Evolutionary conservation across 768 basidiomycete species (phyloP), one percentile per base, ranked within the genome.

Genomic region (Tylopilus rubrobrunneus): DNA sequence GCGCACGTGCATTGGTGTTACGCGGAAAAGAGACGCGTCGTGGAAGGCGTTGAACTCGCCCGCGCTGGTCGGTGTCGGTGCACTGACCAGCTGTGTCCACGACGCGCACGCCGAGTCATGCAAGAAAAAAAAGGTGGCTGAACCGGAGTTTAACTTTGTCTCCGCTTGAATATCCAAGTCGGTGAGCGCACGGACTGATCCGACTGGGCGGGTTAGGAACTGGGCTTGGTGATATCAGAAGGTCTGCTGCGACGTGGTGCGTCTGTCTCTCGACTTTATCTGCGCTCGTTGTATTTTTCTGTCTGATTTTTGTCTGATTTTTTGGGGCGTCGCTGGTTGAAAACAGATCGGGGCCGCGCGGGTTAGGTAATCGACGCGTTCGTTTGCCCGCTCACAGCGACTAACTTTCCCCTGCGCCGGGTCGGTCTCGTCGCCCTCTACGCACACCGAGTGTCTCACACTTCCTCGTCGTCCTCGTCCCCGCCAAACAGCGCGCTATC

Each of bases 301-400:
- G 28, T 27, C 21, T 31, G 50, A 7, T 23, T 57, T 63, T 54
- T 5, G 19, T 34, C 4, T 1, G 9, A 43, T 54, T 57, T 56
- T 52, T 27, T 19, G 6, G 51, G 33, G n/a, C 25, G 63, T 68
- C 65, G 65, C 63, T 49, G 44, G 52, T 65, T 67, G 63, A 66
- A 66, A 67, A 58, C 39, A 25, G 19, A 7, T 33, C n/a, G 21
- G 5, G 17, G 36, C 9, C 12, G 48, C 17, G 15, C 27, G 42
- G 9, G 56, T 67, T 67, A 67, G 60, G 62, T 67, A 68, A 67
- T 62, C 66, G 65, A 68, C 67, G 66, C 66, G 66, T 68, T 52
- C 46, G 52, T 53, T 67, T 52, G 34, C 45, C 56, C 51, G 47
- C 49, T 62, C 51, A 49, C 55, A 53, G 49, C 55, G 51, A 54